phyloP scores from a whole-genome alignment of 2,329 filamentous ascomycete species.

The Clonostachys sp. region DNA sequence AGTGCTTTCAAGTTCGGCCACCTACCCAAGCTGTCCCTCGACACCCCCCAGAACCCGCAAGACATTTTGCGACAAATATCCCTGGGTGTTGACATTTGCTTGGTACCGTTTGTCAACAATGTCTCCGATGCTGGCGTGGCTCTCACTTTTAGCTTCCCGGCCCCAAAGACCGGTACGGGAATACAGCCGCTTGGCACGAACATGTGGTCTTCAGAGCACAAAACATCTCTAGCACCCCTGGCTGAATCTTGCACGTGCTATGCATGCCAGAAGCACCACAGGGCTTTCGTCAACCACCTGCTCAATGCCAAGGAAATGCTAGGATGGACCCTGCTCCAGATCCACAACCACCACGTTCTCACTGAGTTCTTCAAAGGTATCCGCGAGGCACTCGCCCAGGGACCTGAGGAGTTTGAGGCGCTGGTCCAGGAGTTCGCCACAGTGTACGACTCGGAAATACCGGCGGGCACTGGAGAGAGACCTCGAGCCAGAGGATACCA shows the following conservation, averaged over 20 bases:
- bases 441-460: slow-evolving; percentile 67
- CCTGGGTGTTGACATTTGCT: slow-evolving; percentile 76
- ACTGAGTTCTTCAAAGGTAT: slow-evolving; percentile 69
- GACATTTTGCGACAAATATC: slow-evolving; percentile 71
- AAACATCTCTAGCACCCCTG: slow-evolving; percentile 60
- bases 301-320: slow-evolving; percentile 93
- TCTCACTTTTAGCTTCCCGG: slow-evolving; percentile 71
- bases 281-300: slow-evolving; percentile 84
- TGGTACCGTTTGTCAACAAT: slow-evolving; percentile 68
- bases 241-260: slow-evolving; percentile 69
- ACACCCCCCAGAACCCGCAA: slow-evolving; percentile 66
- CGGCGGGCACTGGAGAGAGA: slow-evolving; percentile 69
- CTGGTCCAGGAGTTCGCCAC: slow-evolving; percentile 33
- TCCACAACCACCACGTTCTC: slow-evolving; percentile 80
- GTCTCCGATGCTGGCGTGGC: slow-evolving; percentile 84
- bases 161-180: slow-evolving; percentile 10
- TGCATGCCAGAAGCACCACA: slow-evolving; percentile 76
- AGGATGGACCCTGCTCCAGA: slow-evolving; percentile 85
- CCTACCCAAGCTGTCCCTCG: slow-evolving; percentile 72
- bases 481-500: slow-evolving; percentile 82
- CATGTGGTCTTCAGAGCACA: slow-evolving; percentile 66
- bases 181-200: slow-evolving; percentile 63
- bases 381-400: slow-evolving; percentile 58
- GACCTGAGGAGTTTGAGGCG: slow-evolving; percentile 51
- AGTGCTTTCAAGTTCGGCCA: slow-evolving; percentile 47